A percentile compares a stretch with the other conserved stretches of the same genome.
These are phyloP conservation scores for Claviceps sp. DNA, from an alignment of 2,329 filamentous ascomycete species.

Conservation along the genomic window DNA sequence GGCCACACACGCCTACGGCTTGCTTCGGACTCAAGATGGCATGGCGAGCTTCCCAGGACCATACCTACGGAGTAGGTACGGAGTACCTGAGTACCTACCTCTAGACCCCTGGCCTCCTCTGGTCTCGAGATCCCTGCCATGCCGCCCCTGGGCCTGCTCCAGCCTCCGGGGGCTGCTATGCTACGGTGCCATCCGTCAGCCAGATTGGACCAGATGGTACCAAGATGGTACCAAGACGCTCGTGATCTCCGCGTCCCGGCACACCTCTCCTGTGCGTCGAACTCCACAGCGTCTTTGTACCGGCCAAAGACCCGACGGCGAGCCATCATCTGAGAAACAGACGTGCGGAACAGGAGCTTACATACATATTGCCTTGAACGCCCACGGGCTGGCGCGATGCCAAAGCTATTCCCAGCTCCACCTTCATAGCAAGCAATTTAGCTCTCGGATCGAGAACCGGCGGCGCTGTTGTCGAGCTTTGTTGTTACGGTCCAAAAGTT, in stretches of 20 bases:
- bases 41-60: not conserved
- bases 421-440: conserved; percentile 4
- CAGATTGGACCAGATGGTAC: conserved; percentile 2
- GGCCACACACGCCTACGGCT: not conserved
- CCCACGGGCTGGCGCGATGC: conserved; percentile 1
- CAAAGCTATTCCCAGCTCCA: conserved; percentile 3
- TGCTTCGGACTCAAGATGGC: not conserved
- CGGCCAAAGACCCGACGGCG: not conserved
- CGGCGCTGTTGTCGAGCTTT: not conserved
- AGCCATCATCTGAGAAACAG: not conserved
- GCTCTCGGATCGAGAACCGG: conserved; percentile 4
- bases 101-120: not conserved
- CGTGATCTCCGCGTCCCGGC: not conserved
- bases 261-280: conserved; percentile 1
- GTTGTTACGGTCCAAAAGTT: not conserved
- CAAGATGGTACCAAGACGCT: not conserved
- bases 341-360: not conserved
- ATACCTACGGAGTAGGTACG: too few species aligned
- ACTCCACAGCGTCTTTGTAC: conserved; percentile 3
- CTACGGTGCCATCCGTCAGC: conserved; percentile 2
- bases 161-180: not conserved
- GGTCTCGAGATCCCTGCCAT: conserved; percentile 4
- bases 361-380: conserved; percentile 1
- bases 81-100: too few species aligned
- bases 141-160: not conserved